Base-by-base conservation (phyloP, 495 filamentous ascomycete species). In the Penicillium paradoxum region DNA sequence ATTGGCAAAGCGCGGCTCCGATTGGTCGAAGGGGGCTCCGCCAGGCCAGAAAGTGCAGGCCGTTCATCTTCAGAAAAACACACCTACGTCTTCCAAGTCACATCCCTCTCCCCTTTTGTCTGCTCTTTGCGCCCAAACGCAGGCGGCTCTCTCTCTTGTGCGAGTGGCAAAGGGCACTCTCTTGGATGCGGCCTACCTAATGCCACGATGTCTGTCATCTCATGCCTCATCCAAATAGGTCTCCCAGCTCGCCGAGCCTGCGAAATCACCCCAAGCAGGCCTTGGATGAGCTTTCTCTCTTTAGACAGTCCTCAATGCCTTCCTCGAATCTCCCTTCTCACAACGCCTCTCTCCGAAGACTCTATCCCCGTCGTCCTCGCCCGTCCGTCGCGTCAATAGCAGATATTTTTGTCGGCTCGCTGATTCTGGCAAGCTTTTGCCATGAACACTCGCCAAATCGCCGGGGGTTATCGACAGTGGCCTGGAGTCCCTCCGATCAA, bases 341-440 rank as follows among this genome's bases (percentile, higher is more conserved):
- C 51, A 68, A 67, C 60, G 58, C 60, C 58, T 62, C 64, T 39
- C 53, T 64, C 51, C 64, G 62, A 64, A 65, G 67, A 63, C 57
- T 72, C 60, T 55, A 68, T 54, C 55, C 69, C 59, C 58, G 69
- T 64, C 75, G 70, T 33, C 60, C 71, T 56, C 74, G 75, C 54
- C 72, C 68, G 7, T 62, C 60, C 52, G 60, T 70, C 57, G 67
- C 67, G 59, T 69, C 70, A 54, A 62, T 75, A 69, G 73, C 73
- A 56, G 73, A 77, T 57, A 48, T 73, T 52, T 89, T 91, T 66
- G 79, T 90, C 53, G 69, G 75, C 56, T 83, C 84, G 38, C 68
- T 90, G 50, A 82, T 83, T 49, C 70, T 78, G 54, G 87, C 84
- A 42, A 76, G 83, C 41, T 74, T 78, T 47, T 89, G 86, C 59